Base-by-base conservation (phyloP, 2,329 filamentous ascomycete species). In the Chaetomiaceae sp. region DNA sequence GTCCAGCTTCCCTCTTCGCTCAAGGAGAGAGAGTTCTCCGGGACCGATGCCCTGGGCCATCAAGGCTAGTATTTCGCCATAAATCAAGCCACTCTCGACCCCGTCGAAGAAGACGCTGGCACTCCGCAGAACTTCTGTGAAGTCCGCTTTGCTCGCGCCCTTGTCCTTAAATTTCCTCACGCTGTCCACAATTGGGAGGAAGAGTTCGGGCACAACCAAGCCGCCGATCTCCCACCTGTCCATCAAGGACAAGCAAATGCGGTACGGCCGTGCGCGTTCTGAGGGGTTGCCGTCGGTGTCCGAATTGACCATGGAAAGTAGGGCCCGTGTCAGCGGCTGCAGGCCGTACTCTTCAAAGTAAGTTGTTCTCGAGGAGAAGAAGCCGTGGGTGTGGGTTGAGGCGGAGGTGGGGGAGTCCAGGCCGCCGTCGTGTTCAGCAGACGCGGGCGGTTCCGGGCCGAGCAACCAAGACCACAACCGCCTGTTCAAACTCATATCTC, bases 191-290 rank as follows among this genome's bases (percentile, higher is more conserved):
- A 92, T 85, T 3, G 91, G 88, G 14, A 96, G 75, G 65, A 99
- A 97, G 14, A 97, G 82, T 56, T 90, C 85, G 0, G 91, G 89
- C 1, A 97, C 87, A 43, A 99, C 84, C 17, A 92, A 77, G 1
- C 90, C 90, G 27, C 94, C 94, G 60, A 99, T 92, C 68, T 99
- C 94, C 91, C 91, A 97, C 54, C 91, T 85, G 71, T 99, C 94
- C 94, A 99, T 97, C 48, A 99, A 76, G 15, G 95, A 96, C 2
- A 97, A 79, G 64, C 91, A 95, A 58, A 97, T 89, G 53, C 91
- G 85, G 66, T 95, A 96, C 0, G 94, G 92, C 36, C 85, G 84
- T 19, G 91, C 89, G 66, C 85, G 80, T 64, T 95, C 89, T 0
- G 79, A 69, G 1, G 87, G 80, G 51, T 75, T 75, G 5, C 64